Conservation (phyloP, 257 asterid species). For the Solanum appendiculatum region DNA sequence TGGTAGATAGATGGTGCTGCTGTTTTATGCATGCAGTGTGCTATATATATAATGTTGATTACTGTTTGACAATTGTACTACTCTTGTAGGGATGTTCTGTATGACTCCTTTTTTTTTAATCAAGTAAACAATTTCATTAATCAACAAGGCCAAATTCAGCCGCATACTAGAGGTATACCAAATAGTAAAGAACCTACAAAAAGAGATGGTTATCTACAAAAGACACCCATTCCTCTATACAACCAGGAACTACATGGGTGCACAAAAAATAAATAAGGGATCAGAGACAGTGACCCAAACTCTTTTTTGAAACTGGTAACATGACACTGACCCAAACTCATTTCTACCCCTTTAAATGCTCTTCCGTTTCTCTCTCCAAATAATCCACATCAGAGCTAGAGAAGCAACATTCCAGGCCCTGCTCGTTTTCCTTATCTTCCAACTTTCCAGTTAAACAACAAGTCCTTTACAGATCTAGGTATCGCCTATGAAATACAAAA, state of each 20-base stretch:
- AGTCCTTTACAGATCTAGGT: not conserved
- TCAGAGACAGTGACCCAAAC: not conserved
- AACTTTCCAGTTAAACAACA: not conserved
- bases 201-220: not conserved
- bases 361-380: not conserved
- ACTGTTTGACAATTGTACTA: not conserved
- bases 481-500: not conserved
- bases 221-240: not conserved
- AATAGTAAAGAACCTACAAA: not conserved
- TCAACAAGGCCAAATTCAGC: not conserved
- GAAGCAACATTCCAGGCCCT: not conserved
- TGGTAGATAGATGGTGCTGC: not conserved
- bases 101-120: not conserved
- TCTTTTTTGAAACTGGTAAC: too few relatives aligned
- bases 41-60: not conserved
- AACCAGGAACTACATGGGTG: not conserved
- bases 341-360: not conserved
- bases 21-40: not conserved
- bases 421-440: not conserved
- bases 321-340: not conserved
- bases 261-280: not conserved
- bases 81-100: not conserved
- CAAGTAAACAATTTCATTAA: not conserved
- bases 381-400: not conserved
- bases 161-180: not conserved